These are phyloP conservation scores for Phaeoacremonium minimum DNA, from an alignment of 2,329 filamentous ascomycete species.

Conservation along the genomic window DNA sequence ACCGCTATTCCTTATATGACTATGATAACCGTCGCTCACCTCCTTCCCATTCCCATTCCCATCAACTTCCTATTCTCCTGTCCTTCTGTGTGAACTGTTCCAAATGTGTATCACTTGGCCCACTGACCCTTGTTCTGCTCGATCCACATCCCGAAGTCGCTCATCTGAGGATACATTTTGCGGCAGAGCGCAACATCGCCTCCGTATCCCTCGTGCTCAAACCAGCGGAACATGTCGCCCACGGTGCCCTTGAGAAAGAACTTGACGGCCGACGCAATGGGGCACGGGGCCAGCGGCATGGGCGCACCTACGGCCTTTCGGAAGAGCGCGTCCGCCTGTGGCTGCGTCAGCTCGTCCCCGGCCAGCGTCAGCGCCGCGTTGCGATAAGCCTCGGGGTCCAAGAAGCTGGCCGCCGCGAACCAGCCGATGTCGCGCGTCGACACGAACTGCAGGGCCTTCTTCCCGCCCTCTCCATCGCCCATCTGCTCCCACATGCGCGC, in stretches of 20 bases:
- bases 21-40: too few species aligned
- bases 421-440: constrained; percentile 34
- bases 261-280: constrained; percentile 12
- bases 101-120: too few species aligned
- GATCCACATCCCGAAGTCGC: constrained; percentile 17
- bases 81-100: too few species aligned
- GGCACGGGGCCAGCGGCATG: constrained; percentile 11
- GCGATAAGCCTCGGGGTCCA: constrained; percentile 20
- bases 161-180: constrained; percentile 17
- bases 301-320: constrained; percentile 9
- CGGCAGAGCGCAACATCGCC: constrained; percentile 21
- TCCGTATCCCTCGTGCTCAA: constrained; percentile 24
- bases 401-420: constrained; percentile 31
- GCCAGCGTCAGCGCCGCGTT: constrained; percentile 25
- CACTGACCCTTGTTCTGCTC: constrained; percentile 10
- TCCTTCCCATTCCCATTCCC: too few species aligned
- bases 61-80: too few species aligned
- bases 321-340: constrained; percentile 24
- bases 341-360: constrained; percentile 30
- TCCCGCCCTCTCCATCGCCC: constrained; percentile 17
- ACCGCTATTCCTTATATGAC: too few species aligned
- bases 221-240: constrained; percentile 28
- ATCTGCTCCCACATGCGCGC: constrained; percentile 23
- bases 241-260: constrained; percentile 14
- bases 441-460: constrained; percentile 33